Evolutionary conservation across 2,329 filamentous ascomycete genomes (phyloP).

Genomic region (Elsinoe ampelina): DNA sequence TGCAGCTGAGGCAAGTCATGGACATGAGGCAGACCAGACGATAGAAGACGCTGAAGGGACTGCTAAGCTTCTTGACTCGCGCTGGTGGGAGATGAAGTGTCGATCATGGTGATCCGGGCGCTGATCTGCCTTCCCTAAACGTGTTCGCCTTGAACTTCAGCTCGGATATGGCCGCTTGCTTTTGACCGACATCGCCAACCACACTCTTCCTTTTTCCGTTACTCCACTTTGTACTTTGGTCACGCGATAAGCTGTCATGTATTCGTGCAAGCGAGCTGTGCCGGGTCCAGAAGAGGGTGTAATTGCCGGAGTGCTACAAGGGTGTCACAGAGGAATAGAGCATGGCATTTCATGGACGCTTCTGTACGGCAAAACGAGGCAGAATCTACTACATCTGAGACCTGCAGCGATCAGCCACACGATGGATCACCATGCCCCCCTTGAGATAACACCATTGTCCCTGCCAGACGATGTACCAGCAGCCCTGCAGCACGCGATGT

Average conservation of each 20-base stretch:
- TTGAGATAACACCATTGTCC: not conserved
- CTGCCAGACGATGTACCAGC: not conserved
- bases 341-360: not conserved
- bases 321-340: too few relatives aligned
- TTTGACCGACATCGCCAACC: not conserved
- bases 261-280: not conserved
- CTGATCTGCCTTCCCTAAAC: slow-evolving; percentile 2
- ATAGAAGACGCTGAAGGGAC: too few relatives aligned
- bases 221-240: not conserved
- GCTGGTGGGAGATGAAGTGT: slow-evolving; percentile 5
- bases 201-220: not conserved
- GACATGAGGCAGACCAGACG: too few relatives aligned
- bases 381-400: not conserved
- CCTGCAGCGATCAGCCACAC: not conserved
- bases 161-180: not conserved
- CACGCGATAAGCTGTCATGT: slow-evolving; percentile 1
- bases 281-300: not conserved
- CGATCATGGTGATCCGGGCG: slow-evolving; percentile 2
- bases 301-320: not conserved
- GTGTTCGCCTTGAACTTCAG: not conserved
- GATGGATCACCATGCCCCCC: not conserved
- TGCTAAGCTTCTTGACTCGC: not conserved
- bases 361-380: not conserved
- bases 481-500: slow-evolving; percentile 3
- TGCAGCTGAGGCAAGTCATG: not conserved